Evolutionary conservation across 441 rosid genomes (phyloP).

Genomic region (Viola pubescens): DNA sequence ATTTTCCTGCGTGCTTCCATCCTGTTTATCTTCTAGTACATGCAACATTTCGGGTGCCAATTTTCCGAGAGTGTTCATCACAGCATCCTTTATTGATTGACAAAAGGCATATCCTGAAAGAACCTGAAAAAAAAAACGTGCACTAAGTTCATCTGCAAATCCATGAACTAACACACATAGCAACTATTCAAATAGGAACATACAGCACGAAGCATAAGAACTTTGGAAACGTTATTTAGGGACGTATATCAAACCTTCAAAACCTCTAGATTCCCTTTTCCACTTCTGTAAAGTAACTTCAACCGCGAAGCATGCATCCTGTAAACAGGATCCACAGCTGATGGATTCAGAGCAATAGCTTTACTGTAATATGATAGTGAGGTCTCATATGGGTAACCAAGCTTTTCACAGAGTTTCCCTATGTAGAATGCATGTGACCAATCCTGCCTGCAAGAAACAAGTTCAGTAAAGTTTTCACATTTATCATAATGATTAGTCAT

Average conservation of each 20-base stretch:
- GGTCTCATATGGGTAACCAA: constrained; percentile 57
- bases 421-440: constrained; percentile 99
- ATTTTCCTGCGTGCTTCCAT: constrained; percentile 31
- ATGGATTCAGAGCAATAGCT: constrained; percentile 78
- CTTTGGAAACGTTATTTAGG: not conserved
- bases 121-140: constrained; percentile 37
- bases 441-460: constrained; percentile 59
- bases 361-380: constrained; percentile 69
- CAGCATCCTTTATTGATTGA: constrained; percentile 60
- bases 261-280: constrained; percentile 61
- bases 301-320: constrained; percentile 98
- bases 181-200: too few relatives aligned
- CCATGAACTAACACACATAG: not conserved
- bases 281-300: constrained; percentile 67
- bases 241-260: constrained; percentile 51
- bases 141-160: constrained; percentile 4
- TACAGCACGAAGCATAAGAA: too few relatives aligned
- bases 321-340: constrained; percentile 91
- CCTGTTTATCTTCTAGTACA: constrained; percentile 36
- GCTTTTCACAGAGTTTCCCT: constrained; percentile 97
- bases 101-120: constrained; percentile 57
- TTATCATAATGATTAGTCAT: not conserved
- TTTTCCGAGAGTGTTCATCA: constrained; percentile 36
- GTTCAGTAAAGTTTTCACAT: constrained; percentile 16
- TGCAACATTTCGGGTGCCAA: constrained; percentile 37